Conservation (phyloP, 108 stramenopile genomes). For the Cyclostephanos invisitatus region DNA sequence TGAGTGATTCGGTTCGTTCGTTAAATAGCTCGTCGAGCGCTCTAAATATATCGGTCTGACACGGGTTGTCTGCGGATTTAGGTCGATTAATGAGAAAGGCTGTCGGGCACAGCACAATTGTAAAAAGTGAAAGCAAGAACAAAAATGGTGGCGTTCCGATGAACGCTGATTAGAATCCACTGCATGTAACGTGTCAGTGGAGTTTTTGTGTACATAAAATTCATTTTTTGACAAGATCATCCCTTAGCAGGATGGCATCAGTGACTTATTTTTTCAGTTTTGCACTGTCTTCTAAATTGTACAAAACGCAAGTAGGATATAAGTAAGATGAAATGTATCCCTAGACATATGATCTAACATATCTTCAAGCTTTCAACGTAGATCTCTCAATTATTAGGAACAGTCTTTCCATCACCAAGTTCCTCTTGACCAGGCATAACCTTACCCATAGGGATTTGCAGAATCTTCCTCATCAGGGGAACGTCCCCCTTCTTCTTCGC, state of each 20-base stretch:
- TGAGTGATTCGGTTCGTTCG: constrained; percentile 18
- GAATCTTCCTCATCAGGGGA: constrained; percentile 80
- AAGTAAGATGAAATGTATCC: too few relatives aligned
- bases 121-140: constrained; percentile 12
- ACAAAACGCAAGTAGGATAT: too few relatives aligned
- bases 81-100: constrained; percentile 42
- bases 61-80: background rate
- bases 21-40: background rate
- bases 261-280: too few relatives aligned
- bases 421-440: constrained; percentile 90
- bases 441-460: constrained; percentile 82
- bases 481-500: constrained; percentile 92
- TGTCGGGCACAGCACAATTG: constrained; percentile 14
- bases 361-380: too few relatives aligned
- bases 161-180: background rate
- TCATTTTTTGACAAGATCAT: too few relatives aligned
- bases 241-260: too few relatives aligned
- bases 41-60: background rate
- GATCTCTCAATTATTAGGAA: constrained; percentile 11
- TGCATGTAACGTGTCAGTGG: too few relatives aligned
- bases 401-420: constrained; percentile 83
- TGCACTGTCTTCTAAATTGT: too few relatives aligned
- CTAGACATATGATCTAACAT: too few relatives aligned
- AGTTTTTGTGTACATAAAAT: too few relatives aligned
- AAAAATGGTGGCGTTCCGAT: background rate